phyloP scores from a whole-genome alignment of 345 rosid species.

The Lepidium aucheri region DNA sequence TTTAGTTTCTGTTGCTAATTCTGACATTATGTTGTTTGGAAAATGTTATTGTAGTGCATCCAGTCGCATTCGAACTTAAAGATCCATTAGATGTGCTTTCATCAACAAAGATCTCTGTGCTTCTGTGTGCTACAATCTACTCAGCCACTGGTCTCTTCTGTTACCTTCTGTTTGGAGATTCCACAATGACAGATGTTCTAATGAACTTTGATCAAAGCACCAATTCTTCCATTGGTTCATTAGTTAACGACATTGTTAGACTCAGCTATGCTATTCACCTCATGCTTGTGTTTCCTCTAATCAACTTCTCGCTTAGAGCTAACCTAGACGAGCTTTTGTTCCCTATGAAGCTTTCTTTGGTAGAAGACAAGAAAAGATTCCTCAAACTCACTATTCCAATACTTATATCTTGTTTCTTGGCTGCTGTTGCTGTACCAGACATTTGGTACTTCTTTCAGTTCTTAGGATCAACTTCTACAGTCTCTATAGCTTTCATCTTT shows the following conservation, averaged over 20 bases:
- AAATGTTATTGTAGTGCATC: constrained; percentile 52
- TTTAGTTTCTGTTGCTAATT: background rate
- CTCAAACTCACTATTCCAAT: constrained; percentile 36
- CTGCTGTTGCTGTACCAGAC: constrained; percentile 63
- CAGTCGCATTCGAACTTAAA: constrained; percentile 59
- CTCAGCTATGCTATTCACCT: constrained; percentile 77
- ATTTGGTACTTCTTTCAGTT: constrained; percentile 85
- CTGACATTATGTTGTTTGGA: background rate
- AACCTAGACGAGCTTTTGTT: constrained; percentile 65
- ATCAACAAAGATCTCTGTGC: constrained; percentile 53
- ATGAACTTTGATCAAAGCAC: constrained; percentile 65
- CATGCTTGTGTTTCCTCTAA: constrained; percentile 71
- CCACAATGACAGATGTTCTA: constrained; percentile 66
- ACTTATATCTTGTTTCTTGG: constrained; percentile 39
- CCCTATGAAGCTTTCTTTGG: constrained; percentile 33
- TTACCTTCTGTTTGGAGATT: constrained; percentile 71
- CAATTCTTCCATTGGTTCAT: constrained; percentile 35
- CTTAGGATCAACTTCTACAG: constrained; percentile 79
- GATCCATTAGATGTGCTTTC: constrained; percentile 52
- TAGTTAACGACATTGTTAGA: constrained; percentile 53
- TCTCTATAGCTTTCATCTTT: constrained; percentile 76
- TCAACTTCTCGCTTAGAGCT: constrained; percentile 70
- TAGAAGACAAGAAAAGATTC: constrained; percentile 50
- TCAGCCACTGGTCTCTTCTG: constrained; percentile 60
- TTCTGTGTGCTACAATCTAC: constrained; percentile 55